Evolutionary conservation across 1,139 yeast species (phyloP).

Genomic region (Blastobotrys petasosporus): DNA sequence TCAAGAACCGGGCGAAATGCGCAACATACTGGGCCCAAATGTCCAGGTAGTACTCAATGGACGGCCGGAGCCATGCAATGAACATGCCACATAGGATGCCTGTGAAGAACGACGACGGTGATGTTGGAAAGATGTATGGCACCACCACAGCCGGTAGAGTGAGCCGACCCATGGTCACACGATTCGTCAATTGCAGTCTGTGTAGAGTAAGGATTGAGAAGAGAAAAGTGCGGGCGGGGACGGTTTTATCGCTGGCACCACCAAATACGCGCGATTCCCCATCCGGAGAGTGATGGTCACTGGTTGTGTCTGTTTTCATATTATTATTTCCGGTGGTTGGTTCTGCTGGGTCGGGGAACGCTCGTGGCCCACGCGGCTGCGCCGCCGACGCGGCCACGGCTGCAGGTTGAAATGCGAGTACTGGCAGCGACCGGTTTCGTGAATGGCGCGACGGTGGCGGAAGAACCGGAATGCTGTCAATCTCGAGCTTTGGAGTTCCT

Average conservation of each 20-base stretch:
- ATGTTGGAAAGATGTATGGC: constrained; percentile 23
- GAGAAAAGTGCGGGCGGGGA: too few species aligned
- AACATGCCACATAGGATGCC: constrained; percentile 24
- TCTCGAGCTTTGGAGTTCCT: not conserved
- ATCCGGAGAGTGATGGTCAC: too few species aligned
- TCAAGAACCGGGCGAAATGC: constrained; percentile 17
- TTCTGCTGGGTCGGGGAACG: too few species aligned
- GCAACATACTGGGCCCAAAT: constrained; percentile 23
- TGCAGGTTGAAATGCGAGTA: not conserved
- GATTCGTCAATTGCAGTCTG: too few species aligned
- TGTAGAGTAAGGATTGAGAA: too few species aligned
- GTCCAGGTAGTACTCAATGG: constrained; percentile 24
- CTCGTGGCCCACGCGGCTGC: too few species aligned
- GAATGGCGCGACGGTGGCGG: constrained; percentile 5
- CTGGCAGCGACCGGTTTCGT: constrained; percentile 9
- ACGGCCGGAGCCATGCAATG: constrained; percentile 23
- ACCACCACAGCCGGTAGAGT: constrained; percentile 17
- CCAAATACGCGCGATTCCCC: too few species aligned
- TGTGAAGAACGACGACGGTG: constrained; percentile 27
- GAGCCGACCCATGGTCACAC: constrained; percentile 7
- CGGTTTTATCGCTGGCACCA: too few species aligned
- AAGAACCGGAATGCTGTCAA: constrained; percentile 2
- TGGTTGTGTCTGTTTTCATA: too few species aligned
- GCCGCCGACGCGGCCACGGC: too few species aligned
- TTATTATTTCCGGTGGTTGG: too few species aligned